Base-by-base conservation (phyloP, 257 asterid genomes). In the Rubia yunnanensis region DNA sequence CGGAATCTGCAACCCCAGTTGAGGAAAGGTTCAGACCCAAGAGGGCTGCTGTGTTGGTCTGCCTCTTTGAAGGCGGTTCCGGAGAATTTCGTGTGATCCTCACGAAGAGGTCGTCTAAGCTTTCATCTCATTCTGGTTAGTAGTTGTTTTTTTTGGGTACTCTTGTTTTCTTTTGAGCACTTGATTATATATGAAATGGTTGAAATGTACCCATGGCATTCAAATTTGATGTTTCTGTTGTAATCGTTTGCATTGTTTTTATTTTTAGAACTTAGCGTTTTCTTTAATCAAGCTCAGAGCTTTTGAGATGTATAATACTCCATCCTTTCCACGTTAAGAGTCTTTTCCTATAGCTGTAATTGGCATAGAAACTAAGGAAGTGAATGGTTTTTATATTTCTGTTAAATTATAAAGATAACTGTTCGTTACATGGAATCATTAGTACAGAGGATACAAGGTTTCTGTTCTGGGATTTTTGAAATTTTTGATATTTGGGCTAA, bases 81-180 rank as follows among this genome's bases (percentile, higher is more conserved):
- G 97, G 97, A 8, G 94, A 92, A 34, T 64, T 84, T 14, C 77
- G 96, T 60, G 97, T 92, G 39, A 84, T 92, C 73, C 97, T 92
- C 60, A 89, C 97, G 10, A 86, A 88, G 84, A 80, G 99, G 77
- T 89, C 97, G 26, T 85, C 95, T 1, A 83, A 60, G 60, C 90
- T 90, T 41, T 94, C 99, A 52, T 76, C 96, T 77, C 99, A 92
- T 73, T 89, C 99, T 49, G 96, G 98, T 91, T 67, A 63, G 95
- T 76, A 23, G 32, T 31, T 35, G 22, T 3, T 3, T 24, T 41
- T 41, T 41, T 41, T 5, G 0, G 5, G 1, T 11, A 14, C 49
- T 41, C 10, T 10, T 10, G 48, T 2, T 39, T 39, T 39, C 48
- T 41, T 41, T 41, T 41, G 3, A 35, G 8, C 11, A 13, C 2